phyloP scores from a whole-genome alignment of 257 asterid genomes.

The Solanum chaucha region DNA sequence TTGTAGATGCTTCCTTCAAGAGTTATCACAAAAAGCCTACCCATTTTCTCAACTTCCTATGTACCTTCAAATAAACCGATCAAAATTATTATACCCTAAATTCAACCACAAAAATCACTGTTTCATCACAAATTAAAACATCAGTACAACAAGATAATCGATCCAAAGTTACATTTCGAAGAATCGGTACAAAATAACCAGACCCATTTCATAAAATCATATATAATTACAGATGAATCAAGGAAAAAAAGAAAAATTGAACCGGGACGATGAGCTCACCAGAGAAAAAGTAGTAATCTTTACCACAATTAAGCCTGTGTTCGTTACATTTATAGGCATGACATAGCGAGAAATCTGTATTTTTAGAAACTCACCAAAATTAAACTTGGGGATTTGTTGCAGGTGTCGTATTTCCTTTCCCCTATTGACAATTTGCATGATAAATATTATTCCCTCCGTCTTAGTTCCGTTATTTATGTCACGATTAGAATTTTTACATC shows the following conservation, averaged over 20 bases:
- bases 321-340: not conserved
- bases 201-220: not conserved
- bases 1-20: conserved; percentile 2
- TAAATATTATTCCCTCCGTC: too few species aligned
- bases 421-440: too few species aligned
- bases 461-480: too few species aligned
- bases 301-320: not conserved
- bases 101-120: not conserved
- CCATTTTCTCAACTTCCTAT: not conserved
- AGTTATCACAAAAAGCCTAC: conserved; percentile 2
- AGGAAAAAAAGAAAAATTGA: not conserved
- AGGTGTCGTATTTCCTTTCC: not conserved
- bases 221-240: not conserved
- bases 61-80: not conserved
- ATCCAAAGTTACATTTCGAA: not conserved
- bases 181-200: not conserved
- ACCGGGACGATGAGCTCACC: not conserved
- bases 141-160: not conserved
- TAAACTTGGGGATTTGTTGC: not conserved
- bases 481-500: too few species aligned
- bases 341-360: not conserved
- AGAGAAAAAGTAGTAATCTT: not conserved
- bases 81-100: not conserved
- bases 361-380: not conserved
- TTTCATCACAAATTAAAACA: not conserved